Base-by-base conservation (phyloP, 106 monocot species). In the Narthecium ossifragum region DNA sequence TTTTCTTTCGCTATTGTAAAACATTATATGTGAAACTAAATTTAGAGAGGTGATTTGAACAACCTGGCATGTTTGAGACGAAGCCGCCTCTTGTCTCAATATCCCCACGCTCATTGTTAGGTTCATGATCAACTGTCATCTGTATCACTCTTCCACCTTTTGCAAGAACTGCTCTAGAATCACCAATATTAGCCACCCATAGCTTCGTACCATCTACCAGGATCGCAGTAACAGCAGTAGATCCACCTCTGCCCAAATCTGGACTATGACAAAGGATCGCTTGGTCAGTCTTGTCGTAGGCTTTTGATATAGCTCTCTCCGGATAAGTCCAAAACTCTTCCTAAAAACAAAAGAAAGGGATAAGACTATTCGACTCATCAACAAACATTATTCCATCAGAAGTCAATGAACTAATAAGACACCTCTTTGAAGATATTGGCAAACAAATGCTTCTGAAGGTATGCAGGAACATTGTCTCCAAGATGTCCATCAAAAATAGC, bases 11-110 rank as follows among this genome's bases (percentile, higher is more conserved):
- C n/a, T n/a, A n/a, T n/a, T n/a, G n/a, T n/a, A n/a, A n/a, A n/a
- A n/a, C n/a, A n/a, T n/a, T n/a, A n/a, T n/a, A n/a, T n/a, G n/a
- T n/a, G n/a, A n/a, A n/a, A n/a, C n/a, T n/a, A n/a, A n/a, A n/a
- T n/a, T n/a, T n/a, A n/a, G n/a, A n/a, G n/a, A n/a, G n/a, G n/a
- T n/a, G n/a, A n/a, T 26, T 25, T 14, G 59, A 59, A 13, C 27
- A 54, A 92, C 92, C 92, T 88, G 92, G 92, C 68, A 93, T 68
- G 57, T 81, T 88, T 10, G 88, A 88, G 64, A 93, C 93, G 64
- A 93, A 93, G 53, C 93, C 93, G 26, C 93, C 93, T 51, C 73
- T 81, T 5, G 65, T 66, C 70, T 93, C 93, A 40, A 93, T 93
- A 61, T 65, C 70, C n/a, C 64, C 71, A 23, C 93, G 72, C 51